Evolutionary conservation across 2,329 filamentous ascomycete species (phyloP).

Genomic region (Calonectria crousiana): DNA sequence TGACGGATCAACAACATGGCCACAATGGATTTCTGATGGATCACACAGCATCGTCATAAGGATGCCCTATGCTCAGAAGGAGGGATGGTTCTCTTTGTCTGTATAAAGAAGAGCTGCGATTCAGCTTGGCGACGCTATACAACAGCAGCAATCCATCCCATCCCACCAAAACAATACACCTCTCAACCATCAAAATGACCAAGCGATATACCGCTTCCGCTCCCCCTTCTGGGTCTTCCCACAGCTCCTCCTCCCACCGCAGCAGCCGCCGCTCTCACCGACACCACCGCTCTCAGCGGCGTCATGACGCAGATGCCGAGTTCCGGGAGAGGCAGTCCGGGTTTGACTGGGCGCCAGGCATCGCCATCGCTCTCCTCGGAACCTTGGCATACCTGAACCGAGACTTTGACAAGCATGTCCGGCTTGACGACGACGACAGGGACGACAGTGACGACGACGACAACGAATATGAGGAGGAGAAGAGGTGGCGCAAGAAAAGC

Average conservation of each 20-base stretch:
- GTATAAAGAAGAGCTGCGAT: background rate
- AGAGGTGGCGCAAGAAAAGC: background rate
- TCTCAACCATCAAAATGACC: constrained; percentile 27
- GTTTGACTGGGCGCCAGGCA: constrained; percentile 56
- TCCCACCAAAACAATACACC: background rate
- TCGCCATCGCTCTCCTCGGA: constrained; percentile 53
- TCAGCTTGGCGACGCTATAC: background rate
- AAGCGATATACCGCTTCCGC: constrained; percentile 32
- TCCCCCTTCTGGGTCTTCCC: constrained; percentile 11
- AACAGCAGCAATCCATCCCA: background rate
- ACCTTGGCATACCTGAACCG: background rate
- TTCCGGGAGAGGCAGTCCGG: constrained; percentile 49
- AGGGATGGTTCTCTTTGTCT: background rate
- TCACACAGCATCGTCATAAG: background rate
- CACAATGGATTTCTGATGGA: background rate
- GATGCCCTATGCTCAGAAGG: background rate
- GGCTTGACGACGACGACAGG: constrained; percentile 16
- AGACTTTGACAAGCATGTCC: background rate
- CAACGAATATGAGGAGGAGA: constrained; percentile 2
- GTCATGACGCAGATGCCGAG: constrained; percentile 38
- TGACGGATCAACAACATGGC: background rate
- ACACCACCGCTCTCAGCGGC: constrained; percentile 38
- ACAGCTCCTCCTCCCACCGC: background rate
- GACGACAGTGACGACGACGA: background rate
- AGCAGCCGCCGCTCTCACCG: constrained; percentile 12